Evolutionary conservation across 2,329 filamentous ascomycete species (phyloP), one percentile per base, ranked within the genome.

Genomic region (Hortaea werneckii): DNA sequence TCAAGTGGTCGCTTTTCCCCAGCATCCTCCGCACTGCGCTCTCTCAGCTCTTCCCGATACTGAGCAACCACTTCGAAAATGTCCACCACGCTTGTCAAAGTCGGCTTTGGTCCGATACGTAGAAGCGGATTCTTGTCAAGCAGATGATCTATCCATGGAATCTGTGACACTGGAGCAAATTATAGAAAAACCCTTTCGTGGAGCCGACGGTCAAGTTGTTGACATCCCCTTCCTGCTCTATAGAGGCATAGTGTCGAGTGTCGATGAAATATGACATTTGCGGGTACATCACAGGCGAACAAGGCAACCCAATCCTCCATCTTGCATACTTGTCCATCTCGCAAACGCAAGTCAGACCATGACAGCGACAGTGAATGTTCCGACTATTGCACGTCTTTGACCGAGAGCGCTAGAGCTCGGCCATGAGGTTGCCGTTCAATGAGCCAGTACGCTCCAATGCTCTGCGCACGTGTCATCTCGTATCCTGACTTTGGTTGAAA

Each of bases 181-280:
- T 43, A 26, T 47, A 47, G 29, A 41, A 41, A 4, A 50, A 13
- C 11, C 49, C 47, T 26, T 44, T 29, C 11, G 43, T 40, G 26
- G 40, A 42, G 39, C 42, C 34, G 13, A 30, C 34, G 39, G 46
- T 32, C n/a, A 44, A 27, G 11, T 44, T 34, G 26, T 47, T 29
- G 27, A 53, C 46, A 40, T 49, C 46, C 11, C 30, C 35, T 32
- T 47, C 49, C 28, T 47, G 37, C 38, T 53, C 51, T 34, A 53
- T 38, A 43, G 51, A 51, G 9, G 9, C 8, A 35, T 35, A 35
- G n/a, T 9, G 32, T 20, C 37, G 37, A 35, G n/a, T 9, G 32
- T 20, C 37, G 37, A 20, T 13, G 10, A 26, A 20, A 39, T n/a
- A 37, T 45, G 9, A 40, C 9, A 20, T 45, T 45, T 4, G 43